Conservation (phyloP, 345 rosid genomes). For the Citrus hindsii region DNA sequence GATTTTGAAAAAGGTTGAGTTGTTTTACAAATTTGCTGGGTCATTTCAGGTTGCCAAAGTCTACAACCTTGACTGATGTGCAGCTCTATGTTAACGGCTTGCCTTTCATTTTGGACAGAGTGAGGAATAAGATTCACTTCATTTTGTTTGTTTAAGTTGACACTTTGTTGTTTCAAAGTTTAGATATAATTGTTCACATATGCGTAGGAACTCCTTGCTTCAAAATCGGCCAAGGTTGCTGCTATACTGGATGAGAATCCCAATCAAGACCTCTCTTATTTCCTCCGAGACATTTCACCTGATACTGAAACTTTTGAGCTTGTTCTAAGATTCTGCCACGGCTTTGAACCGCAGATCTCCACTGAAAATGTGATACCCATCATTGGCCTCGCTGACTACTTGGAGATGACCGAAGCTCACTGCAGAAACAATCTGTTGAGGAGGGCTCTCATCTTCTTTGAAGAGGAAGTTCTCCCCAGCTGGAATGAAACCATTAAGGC, state of each 20-base stretch:
- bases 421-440: conserved; percentile 53
- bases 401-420: conserved; percentile 69
- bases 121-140: conserved; percentile 22
- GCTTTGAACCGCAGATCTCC: conserved; percentile 38
- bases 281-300: conserved; percentile 49
- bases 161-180: background rate
- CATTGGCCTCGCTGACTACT: conserved; percentile 48
- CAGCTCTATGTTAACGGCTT: conserved; percentile 30
- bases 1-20: background rate
- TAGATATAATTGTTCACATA: background rate
- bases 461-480: conserved; percentile 48
- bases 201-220: conserved; percentile 52
- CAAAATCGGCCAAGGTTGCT: conserved; percentile 60
- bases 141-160: background rate
- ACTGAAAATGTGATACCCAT: conserved; percentile 60
- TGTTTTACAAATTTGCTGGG: background rate
- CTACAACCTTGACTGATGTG: conserved; percentile 29
- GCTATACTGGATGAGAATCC: conserved; percentile 37
- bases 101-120: conserved; percentile 42
- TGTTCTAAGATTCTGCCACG: conserved; percentile 68
- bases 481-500: conserved; percentile 82
- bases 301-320: conserved; percentile 57
- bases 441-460: conserved; percentile 45
- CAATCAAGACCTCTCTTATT: conserved; percentile 23
- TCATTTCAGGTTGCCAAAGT: conserved; percentile 27